Evolutionary conservation across 495 filamentous ascomycete genomes (phyloP).

Genomic region (Lophiotrema nucula): DNA sequence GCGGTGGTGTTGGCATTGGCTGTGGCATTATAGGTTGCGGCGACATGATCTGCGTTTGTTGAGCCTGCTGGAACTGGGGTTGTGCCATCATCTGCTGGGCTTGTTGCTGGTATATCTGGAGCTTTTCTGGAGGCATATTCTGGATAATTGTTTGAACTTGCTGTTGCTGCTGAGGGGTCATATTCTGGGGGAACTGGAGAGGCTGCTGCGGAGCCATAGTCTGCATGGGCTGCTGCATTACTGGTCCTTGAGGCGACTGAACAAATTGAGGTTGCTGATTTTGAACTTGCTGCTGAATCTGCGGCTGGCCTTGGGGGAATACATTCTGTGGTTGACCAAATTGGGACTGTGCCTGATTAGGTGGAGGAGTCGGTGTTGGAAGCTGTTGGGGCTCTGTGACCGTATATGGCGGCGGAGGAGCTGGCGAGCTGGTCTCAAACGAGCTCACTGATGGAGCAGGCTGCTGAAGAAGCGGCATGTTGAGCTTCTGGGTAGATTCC

Average conservation of each 20-base stretch:
- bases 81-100: conserved; percentile 27
- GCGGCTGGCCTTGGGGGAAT: conserved; percentile 8
- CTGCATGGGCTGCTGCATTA: conserved; percentile 21
- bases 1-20: conserved; percentile 3
- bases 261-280: conserved; percentile 1
- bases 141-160: conserved; percentile 30
- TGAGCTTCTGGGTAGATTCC: not conserved
- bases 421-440: conserved; percentile 14
- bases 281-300: conserved; percentile 7
- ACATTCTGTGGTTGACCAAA: conserved; percentile 18
- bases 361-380: conserved; percentile 9
- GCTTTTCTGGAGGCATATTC: conserved; percentile 32
- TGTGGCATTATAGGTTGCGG: conserved; percentile 22
- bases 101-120: conserved; percentile 32
- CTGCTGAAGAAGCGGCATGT: conserved; percentile 14
- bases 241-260: conserved; percentile 16
- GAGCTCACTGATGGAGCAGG: conserved; percentile 8
- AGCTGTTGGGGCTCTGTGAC: conserved; percentile 8
- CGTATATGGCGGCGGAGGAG: conserved; percentile 24
- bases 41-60: conserved; percentile 14
- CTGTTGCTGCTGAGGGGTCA: conserved; percentile 31
- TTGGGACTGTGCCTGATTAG: conserved; percentile 4
- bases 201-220: conserved; percentile 19
- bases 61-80: conserved; percentile 14
- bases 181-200: conserved; percentile 20